Conservation (phyloP, 805 yeast genomes). For the Nakazawaea wickerhamii region DNA sequence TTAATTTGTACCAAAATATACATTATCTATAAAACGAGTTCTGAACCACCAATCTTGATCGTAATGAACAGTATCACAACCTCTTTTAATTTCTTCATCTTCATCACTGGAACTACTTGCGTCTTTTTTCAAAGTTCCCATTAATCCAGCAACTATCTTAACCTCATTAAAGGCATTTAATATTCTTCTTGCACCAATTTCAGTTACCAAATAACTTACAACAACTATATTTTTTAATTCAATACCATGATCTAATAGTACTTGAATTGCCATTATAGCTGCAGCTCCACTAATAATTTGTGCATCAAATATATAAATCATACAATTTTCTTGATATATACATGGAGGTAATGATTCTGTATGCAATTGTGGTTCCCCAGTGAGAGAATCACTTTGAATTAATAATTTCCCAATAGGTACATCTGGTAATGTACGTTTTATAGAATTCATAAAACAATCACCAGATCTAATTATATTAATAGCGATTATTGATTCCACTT, state of each 20-base stretch:
- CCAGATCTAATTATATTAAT: conserved; percentile 86
- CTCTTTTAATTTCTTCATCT: background rate
- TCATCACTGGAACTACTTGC: conserved; percentile 11
- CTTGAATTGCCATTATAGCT: conserved; percentile 89
- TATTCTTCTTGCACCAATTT: conserved; percentile 68
- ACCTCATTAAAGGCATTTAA: conserved; percentile 69
- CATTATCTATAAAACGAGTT: conserved; percentile 65
- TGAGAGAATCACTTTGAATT: conserved; percentile 79
- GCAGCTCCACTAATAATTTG: conserved; percentile 92
- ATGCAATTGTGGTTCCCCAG: conserved; percentile 94
- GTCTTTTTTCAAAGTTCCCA: conserved; percentile 36
- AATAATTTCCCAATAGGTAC: conserved; percentile 76
- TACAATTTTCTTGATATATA: conserved; percentile 24
- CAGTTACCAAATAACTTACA: conserved; percentile 71
- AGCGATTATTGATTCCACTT: conserved; percentile 52
- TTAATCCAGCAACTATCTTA: conserved; percentile 61
- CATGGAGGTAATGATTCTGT: conserved; percentile 63
- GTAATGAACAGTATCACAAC: conserved; percentile 31
- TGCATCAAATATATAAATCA: conserved; percentile 73
- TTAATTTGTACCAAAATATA: conserved; percentile 65
- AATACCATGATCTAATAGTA: conserved; percentile 76
- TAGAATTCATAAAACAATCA: conserved; percentile 80
- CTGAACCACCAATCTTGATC: conserved; percentile 57
- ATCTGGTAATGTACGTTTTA: conserved; percentile 72
- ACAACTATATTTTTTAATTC: conserved; percentile 55